Conservation (phyloP, 1,284 basidiomycete species). For the Cystobasidiaceae sp. region DNA sequence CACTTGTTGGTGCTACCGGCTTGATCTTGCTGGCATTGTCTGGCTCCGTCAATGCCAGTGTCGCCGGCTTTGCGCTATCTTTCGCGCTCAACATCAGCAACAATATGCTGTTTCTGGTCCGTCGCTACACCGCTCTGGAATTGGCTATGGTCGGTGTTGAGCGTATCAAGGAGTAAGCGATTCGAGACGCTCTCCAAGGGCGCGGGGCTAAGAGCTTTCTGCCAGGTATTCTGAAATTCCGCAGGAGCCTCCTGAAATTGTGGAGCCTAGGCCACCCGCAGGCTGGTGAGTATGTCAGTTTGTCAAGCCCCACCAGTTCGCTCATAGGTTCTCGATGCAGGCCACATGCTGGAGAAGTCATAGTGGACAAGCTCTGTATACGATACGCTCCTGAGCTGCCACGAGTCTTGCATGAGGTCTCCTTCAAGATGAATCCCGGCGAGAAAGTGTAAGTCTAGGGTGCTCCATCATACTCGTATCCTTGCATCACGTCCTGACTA, state of each 20-base stretch:
- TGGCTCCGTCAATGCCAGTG: slow-evolving; percentile 45
- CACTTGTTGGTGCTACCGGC: slow-evolving; percentile 39
- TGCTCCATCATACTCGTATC: neutral
- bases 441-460: slow-evolving; percentile 70
- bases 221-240: slow-evolving; percentile 61
- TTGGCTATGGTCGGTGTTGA: slow-evolving; percentile 92
- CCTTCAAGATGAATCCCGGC: slow-evolving; percentile 60
- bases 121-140: slow-evolving; percentile 62
- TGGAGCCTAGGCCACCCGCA: slow-evolving; percentile 70
- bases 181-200: neutral
- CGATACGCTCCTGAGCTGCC: slow-evolving; percentile 67
- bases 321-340: neutral
- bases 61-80: slow-evolving; percentile 50
- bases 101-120: slow-evolving; percentile 41
- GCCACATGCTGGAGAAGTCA: slow-evolving; percentile 61
- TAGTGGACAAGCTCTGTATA: slow-evolving; percentile 61
- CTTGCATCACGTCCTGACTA: neutral
- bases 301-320: neutral
- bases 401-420: slow-evolving; percentile 63
- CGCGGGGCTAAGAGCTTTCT: neutral
- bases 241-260: slow-evolving; percentile 36
- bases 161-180: slow-evolving; percentile 68
- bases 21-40: slow-evolving; percentile 54
- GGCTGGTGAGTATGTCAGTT: slow-evolving; percentile 50
- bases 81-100: slow-evolving; percentile 47